phyloP scores from a whole-genome alignment of 1,284 basidiomycete species.

The Trametes pubescens region DNA sequence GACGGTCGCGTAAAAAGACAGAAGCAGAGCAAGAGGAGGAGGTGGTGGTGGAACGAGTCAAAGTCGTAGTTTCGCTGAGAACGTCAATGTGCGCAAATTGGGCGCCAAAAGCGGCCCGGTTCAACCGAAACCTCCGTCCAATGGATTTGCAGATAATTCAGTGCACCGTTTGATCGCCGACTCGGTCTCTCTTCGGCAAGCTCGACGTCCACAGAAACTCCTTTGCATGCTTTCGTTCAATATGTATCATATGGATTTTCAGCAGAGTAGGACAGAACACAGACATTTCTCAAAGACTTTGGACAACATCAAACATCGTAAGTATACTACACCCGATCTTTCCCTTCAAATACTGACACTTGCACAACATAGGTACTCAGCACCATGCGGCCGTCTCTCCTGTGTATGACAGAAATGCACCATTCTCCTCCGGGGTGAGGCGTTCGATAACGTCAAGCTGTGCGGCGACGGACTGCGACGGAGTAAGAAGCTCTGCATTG shows the following conservation, averaged over 20 bases:
- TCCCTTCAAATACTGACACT: too few relatives aligned
- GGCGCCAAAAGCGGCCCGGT: not conserved
- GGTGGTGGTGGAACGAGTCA: not conserved
- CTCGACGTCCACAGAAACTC: too few relatives aligned
- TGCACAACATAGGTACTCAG: not conserved
- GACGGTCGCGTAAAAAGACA: not conserved
- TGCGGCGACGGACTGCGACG: slow-evolving; percentile 42
- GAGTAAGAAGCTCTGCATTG: slow-evolving; percentile 39
- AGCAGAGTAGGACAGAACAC: too few relatives aligned
- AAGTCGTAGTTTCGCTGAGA: not conserved
- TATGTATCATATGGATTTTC: too few relatives aligned
- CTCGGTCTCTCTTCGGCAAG: too few relatives aligned
- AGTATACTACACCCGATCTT: too few relatives aligned
- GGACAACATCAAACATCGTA: too few relatives aligned
- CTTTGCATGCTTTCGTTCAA: too few relatives aligned
- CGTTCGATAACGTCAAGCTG: slow-evolving; percentile 43
- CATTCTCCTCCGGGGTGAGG: slow-evolving; percentile 40
- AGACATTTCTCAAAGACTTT: too few relatives aligned
- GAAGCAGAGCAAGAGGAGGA: not conserved
- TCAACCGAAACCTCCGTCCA: not conserved
- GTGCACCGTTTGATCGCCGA: too few relatives aligned
- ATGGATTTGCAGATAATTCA: not conserved
- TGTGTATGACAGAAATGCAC: slow-evolving; percentile 41
- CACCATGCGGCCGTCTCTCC: slow-evolving; percentile 35
- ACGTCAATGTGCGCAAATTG: not conserved